Percentiles rank a stretch among this genome's conserved stretches.
Conservation (phyloP, 2,329 filamentous ascomycete species). For the Hymenoscyphus repandus region DNA sequence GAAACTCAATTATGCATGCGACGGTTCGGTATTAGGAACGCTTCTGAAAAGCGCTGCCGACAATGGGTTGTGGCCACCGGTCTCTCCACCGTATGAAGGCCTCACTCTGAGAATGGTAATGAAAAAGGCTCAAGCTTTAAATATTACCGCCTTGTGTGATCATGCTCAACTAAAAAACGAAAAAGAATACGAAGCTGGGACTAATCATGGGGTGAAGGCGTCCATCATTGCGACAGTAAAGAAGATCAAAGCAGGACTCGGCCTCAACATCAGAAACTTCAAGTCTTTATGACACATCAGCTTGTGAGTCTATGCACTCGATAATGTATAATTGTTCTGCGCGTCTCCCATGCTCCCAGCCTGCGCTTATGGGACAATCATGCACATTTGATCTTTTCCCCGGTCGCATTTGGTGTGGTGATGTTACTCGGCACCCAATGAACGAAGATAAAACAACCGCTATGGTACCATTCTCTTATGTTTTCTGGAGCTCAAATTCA, state of each 20-base stretch:
- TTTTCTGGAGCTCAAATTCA: not conserved
- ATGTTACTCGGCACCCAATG: too few species aligned
- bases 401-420: too few species aligned
- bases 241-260: constrained; percentile 2
- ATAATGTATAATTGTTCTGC: not conserved
- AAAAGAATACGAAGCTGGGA: not conserved
- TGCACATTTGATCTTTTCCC: too few species aligned
- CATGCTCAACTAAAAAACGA: not conserved
- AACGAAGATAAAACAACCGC: not conserved
- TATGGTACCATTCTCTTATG: not conserved
- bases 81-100: constrained; percentile 3
- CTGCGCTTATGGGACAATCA: too few species aligned
- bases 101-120: not conserved
- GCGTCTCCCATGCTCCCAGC: not conserved
- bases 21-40: constrained; percentile 11
- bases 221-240: constrained; percentile 1
- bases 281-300: not conserved
- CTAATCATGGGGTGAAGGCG: constrained; percentile 1
- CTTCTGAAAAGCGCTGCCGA: constrained; percentile 7
- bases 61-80: constrained; percentile 5
- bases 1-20: constrained; percentile 7
- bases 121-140: not conserved
- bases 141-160: constrained; percentile 2
- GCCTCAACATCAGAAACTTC: constrained; percentile 1
- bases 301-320: not conserved